Evolutionary conservation across 2,329 filamentous ascomycete genomes (phyloP), one percentile per base, ranked within the genome.

Genomic region (Verticillium isaacii): DNA sequence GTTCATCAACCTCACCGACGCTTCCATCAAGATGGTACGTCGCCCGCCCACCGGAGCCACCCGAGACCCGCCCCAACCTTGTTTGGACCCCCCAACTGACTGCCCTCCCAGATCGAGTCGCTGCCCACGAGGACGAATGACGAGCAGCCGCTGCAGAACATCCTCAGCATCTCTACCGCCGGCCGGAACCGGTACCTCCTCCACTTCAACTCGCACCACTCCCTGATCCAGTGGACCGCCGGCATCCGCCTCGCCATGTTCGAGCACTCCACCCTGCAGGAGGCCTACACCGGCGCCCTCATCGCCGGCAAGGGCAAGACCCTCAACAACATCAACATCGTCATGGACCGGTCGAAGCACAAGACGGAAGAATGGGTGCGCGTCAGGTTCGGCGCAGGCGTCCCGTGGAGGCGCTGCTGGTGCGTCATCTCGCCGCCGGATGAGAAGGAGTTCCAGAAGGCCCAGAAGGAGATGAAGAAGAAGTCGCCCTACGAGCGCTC

Each of bases 1-100:
- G 58, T 99, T 97, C 73, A 93, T 99, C 74, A 99, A 99, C 72
- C 78, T 99, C 63, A 96, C 95, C 7, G 95, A 99, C 82, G 95
- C 95, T 23, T 97, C 95, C 0, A 93, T 99, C 69, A 97, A 96
- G 76, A 97, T 98, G 93, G 95, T 97, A 83, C 68, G 76, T 64
- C 19, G 11, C 19, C 50, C 50, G 25, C 50, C 19, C 19, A 7
- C 19, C 19, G n/a, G 8, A 56, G 25, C 62, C 37, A 7, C 36
- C 58, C 63, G 9, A 3, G 37, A 7, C 3, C 9, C 37, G 37
- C 37, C 17, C 14, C 15, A 41, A n/a, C 37, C 37, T 41, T 41
- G 14, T 41, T 17, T 15, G 14, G 17, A n/a, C 37, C 14, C 37
- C 37, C 14, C n/a, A 14, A 50, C 45, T 50, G 9, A 50, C 45